Evolutionary conservation across 2,329 filamentous ascomycete species (phyloP), one percentile per base, ranked within the genome.

Genomic region (Chrysoporthe deuterocubensis): DNA sequence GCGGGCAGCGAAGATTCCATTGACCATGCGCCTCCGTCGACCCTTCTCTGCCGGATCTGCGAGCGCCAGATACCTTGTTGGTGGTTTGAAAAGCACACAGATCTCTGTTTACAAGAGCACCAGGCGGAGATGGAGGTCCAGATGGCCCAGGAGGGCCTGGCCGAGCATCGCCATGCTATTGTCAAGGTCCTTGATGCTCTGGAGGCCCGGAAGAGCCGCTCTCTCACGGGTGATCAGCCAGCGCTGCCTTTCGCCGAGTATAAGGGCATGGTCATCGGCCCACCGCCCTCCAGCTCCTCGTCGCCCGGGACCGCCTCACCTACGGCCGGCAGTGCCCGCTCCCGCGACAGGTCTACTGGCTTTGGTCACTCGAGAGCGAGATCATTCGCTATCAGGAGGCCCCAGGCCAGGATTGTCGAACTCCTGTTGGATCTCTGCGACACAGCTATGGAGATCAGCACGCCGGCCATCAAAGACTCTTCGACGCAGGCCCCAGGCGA

Each of bases 1-100:
- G 89, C 90, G 52, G 93, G 92, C 62, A 84, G 90, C 40, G 91
- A 92, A 52, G 93, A 92, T 71, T 89, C 92, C 26, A 87, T 87
- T 62, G 89, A 90, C 74, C 90, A 94, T 76, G 90, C 93, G 11
- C 93, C 93, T 2, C 94, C 95, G 0, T 84, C 89, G 13, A 93
- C 94, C 0, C 91, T 98, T 4, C 87, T 99, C 18, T 99, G 96
- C 78, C 93, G 96, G 64, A 98, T 99, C 66, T 99, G 96, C 78
- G 96, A 99, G 77, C 92, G 96, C 65, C 93, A 97, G 71, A 98
- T 99, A 69, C 93, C 93, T 4, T 94, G 95, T 0, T 99, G 96
- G 96, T 99, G 96, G 96, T 99, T 99, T 74, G 96, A 99, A 80
- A 99, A 98, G 79, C 96, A 99, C 77, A 97, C 95, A 1, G 96